Conservation (phyloP, 1,284 basidiomycete species). For the Ceratobasidium sp. region DNA sequence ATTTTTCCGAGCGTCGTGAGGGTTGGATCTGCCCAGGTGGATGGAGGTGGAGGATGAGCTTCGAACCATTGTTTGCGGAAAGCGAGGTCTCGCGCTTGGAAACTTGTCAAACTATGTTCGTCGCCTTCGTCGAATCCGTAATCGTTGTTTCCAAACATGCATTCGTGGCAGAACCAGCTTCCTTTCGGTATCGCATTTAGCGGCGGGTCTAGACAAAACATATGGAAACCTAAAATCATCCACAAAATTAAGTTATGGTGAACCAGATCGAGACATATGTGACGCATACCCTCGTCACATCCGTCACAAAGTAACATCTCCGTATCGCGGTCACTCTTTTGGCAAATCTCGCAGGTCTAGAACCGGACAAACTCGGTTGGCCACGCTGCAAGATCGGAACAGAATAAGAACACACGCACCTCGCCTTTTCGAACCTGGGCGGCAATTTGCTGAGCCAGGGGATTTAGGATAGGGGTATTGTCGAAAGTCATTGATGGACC, state of each 20-base stretch:
- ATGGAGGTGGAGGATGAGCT: conserved; percentile 72
- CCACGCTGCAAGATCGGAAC: conserved; percentile 16
- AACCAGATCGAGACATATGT: conserved; percentile 45
- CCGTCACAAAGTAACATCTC: conserved; percentile 97
- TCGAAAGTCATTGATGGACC: conserved; percentile 34
- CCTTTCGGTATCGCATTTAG: conserved; percentile 87
- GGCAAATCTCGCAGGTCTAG: conserved; percentile 91
- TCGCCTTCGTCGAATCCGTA: conserved; percentile 99
- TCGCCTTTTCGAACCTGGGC: conserved; percentile 51
- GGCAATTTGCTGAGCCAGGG: conserved; percentile 39
- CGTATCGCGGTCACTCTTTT: conserved; percentile 86
- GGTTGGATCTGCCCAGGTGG: conserved; percentile 63
- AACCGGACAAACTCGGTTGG: conserved; percentile 54
- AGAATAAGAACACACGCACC: conserved; percentile 47
- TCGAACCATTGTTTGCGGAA: conserved; percentile 93
- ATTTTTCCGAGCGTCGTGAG: conserved; percentile 74
- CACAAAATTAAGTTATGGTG: conserved; percentile 46
- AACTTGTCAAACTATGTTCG: conserved; percentile 92
- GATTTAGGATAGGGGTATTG: conserved; percentile 21
- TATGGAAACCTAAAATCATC: conserved; percentile 84
- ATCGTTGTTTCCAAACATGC: conserved; percentile 95
- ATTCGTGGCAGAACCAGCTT: conserved; percentile 97
- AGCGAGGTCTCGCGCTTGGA: conserved; percentile 90
- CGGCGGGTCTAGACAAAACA: conserved; percentile 95
- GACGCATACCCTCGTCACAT: conserved; percentile 88